Conservation (phyloP, 1,284 basidiomycete genomes). For the Sporisorium reilianum region DNA sequence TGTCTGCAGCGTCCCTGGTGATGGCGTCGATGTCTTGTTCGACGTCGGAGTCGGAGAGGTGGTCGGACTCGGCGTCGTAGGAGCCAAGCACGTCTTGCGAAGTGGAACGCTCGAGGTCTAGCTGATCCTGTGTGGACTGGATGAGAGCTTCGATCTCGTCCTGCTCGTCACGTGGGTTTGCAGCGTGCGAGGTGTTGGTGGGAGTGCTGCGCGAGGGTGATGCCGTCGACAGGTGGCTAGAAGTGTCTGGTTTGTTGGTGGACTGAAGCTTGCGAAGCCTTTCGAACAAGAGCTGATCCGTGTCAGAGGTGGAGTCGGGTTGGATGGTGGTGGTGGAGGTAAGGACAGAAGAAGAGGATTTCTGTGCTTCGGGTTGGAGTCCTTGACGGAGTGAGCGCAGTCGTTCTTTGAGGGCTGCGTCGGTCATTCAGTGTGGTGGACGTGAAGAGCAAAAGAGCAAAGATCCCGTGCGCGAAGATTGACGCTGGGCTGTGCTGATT, state of each 20-base stretch:
- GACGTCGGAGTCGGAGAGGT: constrained; percentile 20
- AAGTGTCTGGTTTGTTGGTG: neutral
- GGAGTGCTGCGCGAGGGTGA: neutral
- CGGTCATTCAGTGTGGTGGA: constrained; percentile 17
- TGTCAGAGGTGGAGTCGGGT: too few relatives aligned
- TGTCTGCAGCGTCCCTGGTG: constrained; percentile 30
- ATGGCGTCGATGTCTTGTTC: constrained; percentile 28
- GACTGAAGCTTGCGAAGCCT: constrained; percentile 32
- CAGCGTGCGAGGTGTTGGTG: neutral
- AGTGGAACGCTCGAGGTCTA: constrained; percentile 26
- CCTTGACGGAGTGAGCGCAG: constrained; percentile 34
- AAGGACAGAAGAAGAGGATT: neutral
- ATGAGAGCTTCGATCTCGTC: constrained; percentile 49
- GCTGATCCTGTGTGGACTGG: constrained; percentile 27
- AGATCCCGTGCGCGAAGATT: too few relatives aligned
- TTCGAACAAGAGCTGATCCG: constrained; percentile 25
- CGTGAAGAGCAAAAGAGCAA: neutral
- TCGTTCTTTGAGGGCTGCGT: constrained; percentile 40
- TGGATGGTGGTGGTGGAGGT: constrained; percentile 1
- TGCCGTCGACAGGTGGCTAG: neutral
- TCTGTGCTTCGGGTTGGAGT: constrained; percentile 8
- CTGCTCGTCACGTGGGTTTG: constrained; percentile 22
- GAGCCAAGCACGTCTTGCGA: neutral
- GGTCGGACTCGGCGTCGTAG: constrained; percentile 28
- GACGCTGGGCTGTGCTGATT: constrained; percentile 3